Percentiles rank a stretch among this genome's conserved stretches.
Conservation (phyloP, 23 red algal genomes). For the Gracilariopsis chorda region DNA sequence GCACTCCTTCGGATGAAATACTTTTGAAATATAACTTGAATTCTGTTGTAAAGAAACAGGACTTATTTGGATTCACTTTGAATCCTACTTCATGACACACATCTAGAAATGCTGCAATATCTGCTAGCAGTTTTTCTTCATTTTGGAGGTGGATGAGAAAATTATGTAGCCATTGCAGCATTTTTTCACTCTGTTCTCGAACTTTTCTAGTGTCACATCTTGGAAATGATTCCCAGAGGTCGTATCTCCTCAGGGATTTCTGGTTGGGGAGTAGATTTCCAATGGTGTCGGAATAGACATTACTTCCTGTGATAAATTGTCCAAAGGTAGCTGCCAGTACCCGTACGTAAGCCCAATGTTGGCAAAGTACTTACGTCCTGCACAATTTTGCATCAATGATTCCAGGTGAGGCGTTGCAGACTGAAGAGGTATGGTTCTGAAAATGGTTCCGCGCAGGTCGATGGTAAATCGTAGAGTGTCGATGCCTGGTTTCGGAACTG, state of each 20-base stretch:
- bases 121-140: neutral
- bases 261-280: neutral
- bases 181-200: neutral
- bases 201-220: neutral
- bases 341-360: neutral
- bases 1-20: neutral
- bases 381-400: neutral
- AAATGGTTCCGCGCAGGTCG: neutral
- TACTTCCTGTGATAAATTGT: neutral
- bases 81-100: neutral
- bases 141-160: constrained; percentile 1
- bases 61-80: neutral
- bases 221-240: constrained; percentile 43
- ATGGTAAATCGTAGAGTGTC: neutral
- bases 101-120: neutral
- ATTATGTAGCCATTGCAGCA: constrained; percentile 17
- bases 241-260: constrained; percentile 10
- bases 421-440: neutral
- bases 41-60: neutral
- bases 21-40: constrained; percentile 5
- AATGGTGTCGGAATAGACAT: constrained; percentile 25
- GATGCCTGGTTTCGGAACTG: constrained; percentile 16
- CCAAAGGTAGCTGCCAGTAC: constrained; percentile 1
- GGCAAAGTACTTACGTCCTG: neutral
- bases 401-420: constrained; percentile 19